Evolutionary conservation across 371 early-diverging fungal genomes (phyloP), one percentile per base, ranked within the genome.

Genomic region (Mortierella sp.): DNA sequence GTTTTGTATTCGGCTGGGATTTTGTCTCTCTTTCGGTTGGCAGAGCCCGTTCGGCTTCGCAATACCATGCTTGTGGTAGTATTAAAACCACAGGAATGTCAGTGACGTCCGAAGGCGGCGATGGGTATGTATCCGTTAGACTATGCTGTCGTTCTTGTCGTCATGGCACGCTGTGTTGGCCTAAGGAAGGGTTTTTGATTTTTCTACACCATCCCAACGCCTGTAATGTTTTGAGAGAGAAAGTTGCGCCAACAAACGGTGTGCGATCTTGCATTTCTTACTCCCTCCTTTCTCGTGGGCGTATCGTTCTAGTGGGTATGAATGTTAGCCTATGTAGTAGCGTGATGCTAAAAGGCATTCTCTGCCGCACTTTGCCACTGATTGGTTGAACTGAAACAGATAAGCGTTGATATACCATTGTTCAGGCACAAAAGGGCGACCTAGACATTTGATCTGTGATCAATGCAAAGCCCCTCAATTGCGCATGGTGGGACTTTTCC

Each of bases 1-100:
- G 51, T 51, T 21, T 27, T 63, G 46, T 49, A 46, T 43, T 72
- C 51, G 46, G 51, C 72, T 72, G 72, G 72, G 35, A 72, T 46
- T 32, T 35, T 35, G 38, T 29, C 46, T 46, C 32, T 51, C 38
- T 29, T 72, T 46, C 51, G 29, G 24, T 72, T 48, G 72, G 10
- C 38, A 32, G 46, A 48, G 35, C 35, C 72, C 51, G 32, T 21
- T 35, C 51, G 49, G 46, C 72, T 49, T 51, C 51, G 72, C 51
- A 49, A 32, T 48, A 48, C 44, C 24, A 18, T 43, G 8, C 49
- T 21, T 71, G 18, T 32, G 63, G 14, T 24, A 4, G 41, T 0
- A 24, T 38, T 46, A 10, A 38, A 68, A 41, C 21, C 24, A 10
- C 24, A 38, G 6, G 21, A 41, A 21, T 68, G n/a, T 41, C 35